These are phyloP conservation scores for Solanum etuberosum DNA, from an alignment of 257 asterid species.

Conservation along the genomic window DNA sequence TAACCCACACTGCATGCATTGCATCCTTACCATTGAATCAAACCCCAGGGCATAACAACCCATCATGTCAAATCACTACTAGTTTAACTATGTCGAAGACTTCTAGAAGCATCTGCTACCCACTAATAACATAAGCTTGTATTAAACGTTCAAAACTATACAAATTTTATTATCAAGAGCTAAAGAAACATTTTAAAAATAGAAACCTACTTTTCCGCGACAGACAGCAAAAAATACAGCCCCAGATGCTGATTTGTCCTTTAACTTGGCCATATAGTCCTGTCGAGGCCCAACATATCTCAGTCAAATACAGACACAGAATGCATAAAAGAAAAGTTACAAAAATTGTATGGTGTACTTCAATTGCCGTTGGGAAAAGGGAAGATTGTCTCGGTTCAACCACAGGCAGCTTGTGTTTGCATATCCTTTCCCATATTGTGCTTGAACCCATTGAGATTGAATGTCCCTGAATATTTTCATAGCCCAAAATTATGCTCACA, in stretches of 20 bases:
- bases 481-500: neutral
- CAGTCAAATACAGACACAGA: neutral
- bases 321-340: neutral
- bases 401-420: constrained; percentile 87
- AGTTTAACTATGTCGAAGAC: neutral
- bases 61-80: neutral
- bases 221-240: constrained; percentile 95
- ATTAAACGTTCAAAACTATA: neutral
- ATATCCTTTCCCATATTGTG: constrained; percentile 93
- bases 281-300: constrained; percentile 6
- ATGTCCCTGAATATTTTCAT: constrained; percentile 38
- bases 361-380: constrained; percentile 68
- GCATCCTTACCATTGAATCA: neutral
- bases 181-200: neutral
- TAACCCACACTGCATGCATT: neutral
- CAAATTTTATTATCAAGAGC: neutral
- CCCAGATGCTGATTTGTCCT: constrained; percentile 59
- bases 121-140: neutral
- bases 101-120: neutral
- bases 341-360: constrained; percentile 23
- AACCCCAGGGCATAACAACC: neutral
- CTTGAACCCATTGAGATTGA: constrained; percentile 43
- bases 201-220: constrained; percentile 79
- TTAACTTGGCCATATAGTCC: constrained; percentile 83
- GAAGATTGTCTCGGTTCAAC: constrained; percentile 97